Percentiles rank a stretch among this genome's conserved stretches.
phyloP scores from a whole-genome alignment of 345 rosid species.

The Hevea brasiliensis region DNA sequence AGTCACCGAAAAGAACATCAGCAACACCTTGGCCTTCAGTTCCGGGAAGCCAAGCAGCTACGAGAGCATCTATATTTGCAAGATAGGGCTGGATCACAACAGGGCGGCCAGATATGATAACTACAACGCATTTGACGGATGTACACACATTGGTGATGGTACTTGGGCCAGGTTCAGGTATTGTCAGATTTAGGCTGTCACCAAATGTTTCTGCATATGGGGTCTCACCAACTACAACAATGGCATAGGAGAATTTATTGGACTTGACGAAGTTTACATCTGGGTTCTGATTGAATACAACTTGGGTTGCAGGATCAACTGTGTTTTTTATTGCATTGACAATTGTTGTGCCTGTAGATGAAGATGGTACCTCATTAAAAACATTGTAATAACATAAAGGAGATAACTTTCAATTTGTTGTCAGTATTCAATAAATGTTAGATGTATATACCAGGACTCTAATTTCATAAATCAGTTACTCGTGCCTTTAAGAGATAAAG shows the following conservation, averaged over 20 bases:
- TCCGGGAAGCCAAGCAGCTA: slow-evolving; percentile 84
- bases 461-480: too few relatives aligned
- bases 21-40: slow-evolving; percentile 71
- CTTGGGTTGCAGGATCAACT: slow-evolving; percentile 45
- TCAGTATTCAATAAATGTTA: too few relatives aligned
- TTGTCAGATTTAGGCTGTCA: slow-evolving; percentile 55
- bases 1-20: slow-evolving; percentile 58
- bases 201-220: slow-evolving; percentile 57
- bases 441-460: background rate
- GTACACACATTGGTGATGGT: slow-evolving; percentile 51
- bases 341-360: slow-evolving; percentile 55
- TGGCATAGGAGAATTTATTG: slow-evolving; percentile 55
- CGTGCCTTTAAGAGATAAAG: background rate
- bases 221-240: slow-evolving; percentile 58
- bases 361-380: background rate
- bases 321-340: slow-evolving; percentile 46
- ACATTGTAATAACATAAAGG: background rate
- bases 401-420: background rate
- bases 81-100: slow-evolving; percentile 57
- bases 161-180: slow-evolving; percentile 49
- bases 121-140: slow-evolving; percentile 54
- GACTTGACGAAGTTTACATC: slow-evolving; percentile 49
- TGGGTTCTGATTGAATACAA: slow-evolving; percentile 54
- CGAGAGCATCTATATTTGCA: slow-evolving; percentile 48
- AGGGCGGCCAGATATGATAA: slow-evolving; percentile 59